These are phyloP conservation scores for Babesia ovis DNA, from an alignment of 169 alveolate genomes.

Conservation along the genomic window DNA sequence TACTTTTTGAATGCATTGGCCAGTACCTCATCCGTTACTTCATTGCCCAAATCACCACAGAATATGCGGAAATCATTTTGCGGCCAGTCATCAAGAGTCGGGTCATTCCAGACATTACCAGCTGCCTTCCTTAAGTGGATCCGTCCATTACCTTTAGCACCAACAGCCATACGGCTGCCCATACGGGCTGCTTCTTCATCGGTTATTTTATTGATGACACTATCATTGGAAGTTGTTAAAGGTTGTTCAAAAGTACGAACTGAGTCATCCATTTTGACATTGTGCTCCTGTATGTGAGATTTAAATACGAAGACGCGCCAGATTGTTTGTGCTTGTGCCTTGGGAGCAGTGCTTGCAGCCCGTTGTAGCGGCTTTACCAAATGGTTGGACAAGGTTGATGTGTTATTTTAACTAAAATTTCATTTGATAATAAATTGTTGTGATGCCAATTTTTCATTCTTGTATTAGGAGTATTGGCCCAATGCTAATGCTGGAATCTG, in stretches of 20 bases:
- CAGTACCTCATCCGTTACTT: constrained; percentile 95
- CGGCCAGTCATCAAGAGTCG: constrained; percentile 96
- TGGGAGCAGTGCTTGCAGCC: background rate
- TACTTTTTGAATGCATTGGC: constrained; percentile 95
- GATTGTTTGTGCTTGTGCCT: background rate
- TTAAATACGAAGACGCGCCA: background rate
- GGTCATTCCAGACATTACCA: constrained; percentile 95
- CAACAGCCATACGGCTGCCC: constrained; percentile 66
- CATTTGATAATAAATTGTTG: too few relatives aligned
- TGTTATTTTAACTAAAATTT: too few relatives aligned
- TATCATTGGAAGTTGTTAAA: background rate
- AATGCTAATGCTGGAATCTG: too few relatives aligned
- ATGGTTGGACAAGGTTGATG: too few relatives aligned
- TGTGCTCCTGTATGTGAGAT: background rate
- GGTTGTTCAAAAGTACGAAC: background rate
- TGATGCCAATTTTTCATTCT: too few relatives aligned
- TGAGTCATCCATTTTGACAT: background rate
- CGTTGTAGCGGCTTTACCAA: too few relatives aligned
- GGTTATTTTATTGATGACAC: constrained; percentile 37
- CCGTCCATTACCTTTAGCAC: constrained; percentile 40
- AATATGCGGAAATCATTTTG: constrained; percentile 95
- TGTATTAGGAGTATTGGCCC: too few relatives aligned
- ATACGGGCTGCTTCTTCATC: constrained; percentile 68
- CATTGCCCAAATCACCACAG: constrained; percentile 97
- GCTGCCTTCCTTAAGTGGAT: constrained; percentile 92